phyloP scores from a whole-genome alignment of 805 yeast genomes.

The Schwanniomyces polymorphus region DNA sequence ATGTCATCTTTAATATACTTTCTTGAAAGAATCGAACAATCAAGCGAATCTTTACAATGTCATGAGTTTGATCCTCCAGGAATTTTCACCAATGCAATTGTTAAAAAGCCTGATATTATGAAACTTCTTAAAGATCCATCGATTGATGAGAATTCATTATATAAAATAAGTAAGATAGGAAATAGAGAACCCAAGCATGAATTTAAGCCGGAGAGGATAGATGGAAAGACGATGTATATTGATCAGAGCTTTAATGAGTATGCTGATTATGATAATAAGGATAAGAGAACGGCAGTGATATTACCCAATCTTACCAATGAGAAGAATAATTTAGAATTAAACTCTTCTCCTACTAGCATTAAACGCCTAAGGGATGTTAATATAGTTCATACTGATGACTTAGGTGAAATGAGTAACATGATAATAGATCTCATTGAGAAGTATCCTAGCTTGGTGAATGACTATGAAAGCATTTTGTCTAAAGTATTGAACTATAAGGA shows the following conservation, averaged over 20 bases:
- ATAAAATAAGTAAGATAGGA: conserved; percentile 31
- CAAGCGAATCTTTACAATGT: conserved; percentile 39
- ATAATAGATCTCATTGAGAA: conserved; percentile 32
- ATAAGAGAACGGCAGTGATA: conserved; percentile 26
- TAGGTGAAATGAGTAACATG: conserved; percentile 45
- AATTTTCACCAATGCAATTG: conserved; percentile 63
- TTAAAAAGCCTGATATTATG: conserved; percentile 52
- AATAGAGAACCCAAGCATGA: conserved; percentile 11
- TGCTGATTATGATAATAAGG: conserved; percentile 20
- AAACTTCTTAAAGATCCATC: conserved; percentile 61
- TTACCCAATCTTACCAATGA: conserved; percentile 19
- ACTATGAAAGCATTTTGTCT: conserved; percentile 17
- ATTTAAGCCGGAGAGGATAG: conserved; percentile 46
- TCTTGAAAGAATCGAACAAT: conserved; percentile 33
- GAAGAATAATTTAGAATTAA: not conserved
- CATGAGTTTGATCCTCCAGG: conserved; percentile 58
- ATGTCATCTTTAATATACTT: conserved; percentile 22
- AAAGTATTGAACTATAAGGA: conserved; percentile 38
- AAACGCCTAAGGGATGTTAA: not conserved
- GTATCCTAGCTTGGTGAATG: conserved; percentile 25
- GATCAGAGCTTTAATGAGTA: conserved; percentile 31
- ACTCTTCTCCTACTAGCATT: conserved; percentile 5
- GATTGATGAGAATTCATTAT: conserved; percentile 50
- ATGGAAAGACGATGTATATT: conserved; percentile 42
- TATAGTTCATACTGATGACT: conserved; percentile 31